Base-by-base conservation (phyloP, 768 basidiomycete species). In the Mycena haematopus region DNA sequence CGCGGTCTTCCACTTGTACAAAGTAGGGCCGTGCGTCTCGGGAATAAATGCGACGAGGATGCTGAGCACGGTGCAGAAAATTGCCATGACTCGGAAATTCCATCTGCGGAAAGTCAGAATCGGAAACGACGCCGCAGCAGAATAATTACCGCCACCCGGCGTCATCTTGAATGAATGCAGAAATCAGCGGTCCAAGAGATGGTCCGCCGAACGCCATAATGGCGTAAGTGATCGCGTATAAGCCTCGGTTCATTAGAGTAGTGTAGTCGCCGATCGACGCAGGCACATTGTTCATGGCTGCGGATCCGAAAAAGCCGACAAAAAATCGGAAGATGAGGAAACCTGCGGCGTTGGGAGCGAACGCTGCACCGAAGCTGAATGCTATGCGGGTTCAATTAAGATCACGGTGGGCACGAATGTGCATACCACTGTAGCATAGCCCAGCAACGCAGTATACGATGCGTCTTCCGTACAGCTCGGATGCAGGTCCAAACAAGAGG, bases 401-500 rank as follows among this genome's bases (percentile, higher is more conserved):
- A n/a, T 14, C 13, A 27, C 4, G 14, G 35, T 22, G 40, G n/a
- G 8, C 35, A 21, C 3, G 21, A 15, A 21, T 52, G 42, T 17
- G 49, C 57, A 29, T 46, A 66, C 65, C 65, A 25, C 65, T 66
- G 46, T 59, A 66, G 24, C 8, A 14, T 17, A 60, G 0, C 6
- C 57, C 65, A 15, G 31, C 40, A 6, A 60, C 6, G 19, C 25
- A 10, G 25, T 66, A 66, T 10, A 66, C 58, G 9, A 35, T 47
- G 5, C 49, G 60, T 6, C 71, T 65, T 2, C 71, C 71, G 25
- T 71, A 72, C 1, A 72, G 31, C 56, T 72, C 70, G 25, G 66
- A 68, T 3, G 69, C 58, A 9, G 71, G 71, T 15, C 71, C 70
- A 29, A 69, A 66, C 8, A 72, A 22, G 2, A 68, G 45, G 13